Evolutionary conservation across 768 basidiomycete species (phyloP), one percentile per base, ranked within the genome.

Genomic region (Gloeopeniophorella convolvens): DNA sequence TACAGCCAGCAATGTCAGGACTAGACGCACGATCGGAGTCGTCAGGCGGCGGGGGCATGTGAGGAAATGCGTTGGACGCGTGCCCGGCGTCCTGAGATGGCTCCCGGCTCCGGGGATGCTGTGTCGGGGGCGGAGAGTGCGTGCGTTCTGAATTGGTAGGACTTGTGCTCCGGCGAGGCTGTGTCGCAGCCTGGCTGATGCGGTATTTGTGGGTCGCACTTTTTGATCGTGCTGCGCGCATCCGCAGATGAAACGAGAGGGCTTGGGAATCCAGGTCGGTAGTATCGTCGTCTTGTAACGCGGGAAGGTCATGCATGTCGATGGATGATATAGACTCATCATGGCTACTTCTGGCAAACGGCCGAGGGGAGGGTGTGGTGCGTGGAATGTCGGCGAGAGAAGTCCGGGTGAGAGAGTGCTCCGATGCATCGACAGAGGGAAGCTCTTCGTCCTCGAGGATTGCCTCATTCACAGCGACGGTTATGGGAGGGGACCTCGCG

Each of bases 381-480:
- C 56, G 51, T 21, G 60, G 51, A 27, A 67, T 59, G 13, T 66
- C 63, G 23, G 60, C 60, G 35, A 64, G 60, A n/a, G 61, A 62
- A 33, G 59, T 50, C 28, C 57, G 58, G 2, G 56, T 62, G 41
- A 63, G 53, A 15, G 37, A 30, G 10, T 30, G 16, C 15, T 53
- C 42, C 24, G 21, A 10, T 20, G 35, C 4, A 13, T 42, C 24
- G 30, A 21, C 27, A 18, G 45, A 15, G 40, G 59, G 54, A 5
- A 53, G 50, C 28, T 59, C 57, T n/a, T 63, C 65, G 24, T 65
- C 66, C 43, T 69, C 67, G 47, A 52, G 52, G 34, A 67, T 68
- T 13, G 61, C 50, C 3, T 59, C 57, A 33, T 62, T 61, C 15
- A 60, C 47, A 60, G 60, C 12, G 60, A 63, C 34, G 40, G 51